Percentiles rank a stretch among this genome's conserved stretches.
Evolutionary conservation across 2,329 filamentous ascomycete species (phyloP).

Genomic region (Ascochyta rabiei): DNA sequence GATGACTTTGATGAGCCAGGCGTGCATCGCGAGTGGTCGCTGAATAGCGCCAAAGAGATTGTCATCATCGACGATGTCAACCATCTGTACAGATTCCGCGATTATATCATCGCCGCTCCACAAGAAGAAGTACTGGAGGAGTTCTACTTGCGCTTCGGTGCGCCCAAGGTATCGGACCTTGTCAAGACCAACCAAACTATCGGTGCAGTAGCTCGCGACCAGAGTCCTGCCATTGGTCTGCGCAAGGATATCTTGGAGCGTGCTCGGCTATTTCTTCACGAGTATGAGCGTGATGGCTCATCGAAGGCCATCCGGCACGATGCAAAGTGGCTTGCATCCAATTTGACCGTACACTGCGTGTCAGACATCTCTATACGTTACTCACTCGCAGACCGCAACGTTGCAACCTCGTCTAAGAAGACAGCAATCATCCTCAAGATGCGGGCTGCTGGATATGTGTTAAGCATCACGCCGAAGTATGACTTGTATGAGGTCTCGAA

Average conservation of each 20-base stretch:
- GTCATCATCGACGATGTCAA: conserved; percentile 60
- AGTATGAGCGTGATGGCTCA: conserved; percentile 70
- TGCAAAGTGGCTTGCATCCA: conserved; percentile 86
- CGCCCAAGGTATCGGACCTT: conserved; percentile 74
- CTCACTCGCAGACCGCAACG: conserved; percentile 72
- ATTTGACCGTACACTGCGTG: conserved; percentile 78
- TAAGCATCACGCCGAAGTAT: conserved; percentile 78
- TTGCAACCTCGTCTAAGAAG: conserved; percentile 54
- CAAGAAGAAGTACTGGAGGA: conserved; percentile 86
- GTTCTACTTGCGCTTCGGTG: conserved; percentile 83
- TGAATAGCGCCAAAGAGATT: conserved; percentile 78
- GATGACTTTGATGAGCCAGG: conserved; percentile 55
- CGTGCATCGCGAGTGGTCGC: conserved; percentile 73
- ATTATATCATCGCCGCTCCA: conserved; percentile 81
- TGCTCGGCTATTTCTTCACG: conserved; percentile 87
- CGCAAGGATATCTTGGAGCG: conserved; percentile 85
- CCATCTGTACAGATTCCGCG: conserved; percentile 83
- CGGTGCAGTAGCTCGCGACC: conserved; percentile 69
- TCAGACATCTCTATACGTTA: conserved; percentile 77
- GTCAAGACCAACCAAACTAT: conserved; percentile 80
- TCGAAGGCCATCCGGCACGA: conserved; percentile 76
- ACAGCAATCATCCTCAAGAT: conserved; percentile 76
- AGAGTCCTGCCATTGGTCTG: conserved; percentile 70
- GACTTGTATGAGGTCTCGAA: conserved; percentile 94
- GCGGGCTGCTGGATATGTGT: conserved; percentile 67